Evolutionary conservation across 2,329 filamentous ascomycete genomes (phyloP), one percentile per base, ranked within the genome.

Genomic region (Emydomyces testavorans): DNA sequence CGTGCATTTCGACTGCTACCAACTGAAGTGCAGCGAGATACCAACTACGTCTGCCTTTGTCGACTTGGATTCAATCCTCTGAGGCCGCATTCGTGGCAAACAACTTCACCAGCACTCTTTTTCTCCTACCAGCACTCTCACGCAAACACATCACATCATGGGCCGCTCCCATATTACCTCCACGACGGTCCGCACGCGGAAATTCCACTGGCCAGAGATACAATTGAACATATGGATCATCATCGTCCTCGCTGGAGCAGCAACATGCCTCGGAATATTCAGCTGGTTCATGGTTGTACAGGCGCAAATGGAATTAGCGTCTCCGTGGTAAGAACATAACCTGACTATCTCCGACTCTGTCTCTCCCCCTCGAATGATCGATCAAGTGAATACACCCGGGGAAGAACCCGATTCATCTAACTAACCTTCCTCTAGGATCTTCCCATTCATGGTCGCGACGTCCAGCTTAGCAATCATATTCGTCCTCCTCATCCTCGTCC

Each of bases 171-270:
- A 49, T 3, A 49, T 43, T 29, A 48, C 44, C 18, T 18, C 42
- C n/a, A 46, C 48, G 6, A 47, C 23, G 8, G 45, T 34, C 8
- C 24, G 11, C 20, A 23, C 20, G 16, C 64, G 67, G 16, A 65
- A 72, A 57, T 81, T 80, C 66, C 75, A 73, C 65, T 82, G 78
- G 78, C 78, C 78, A 2, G 77, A 81, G 61, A 67, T 76, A 41
- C 77, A 80, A 57, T 70, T 82, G 54, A 80, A 81, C 57, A 63
- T 79, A 57, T 82, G 78, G 78, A 74, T 77, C 46, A 73, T 81
- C 55, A 67, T 80, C 54, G 78, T 81, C 60, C 68, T 81, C 13
- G 73, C 71, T 0, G 72, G 74, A 1, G 76, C 76, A 8, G 71
- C 74, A 21, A 72, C 73, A 45, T 72, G 78, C 47, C 65, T 81